Conservation (phyloP, 2,329 filamentous ascomycete species). For the Blastomyces percursus region DNA sequence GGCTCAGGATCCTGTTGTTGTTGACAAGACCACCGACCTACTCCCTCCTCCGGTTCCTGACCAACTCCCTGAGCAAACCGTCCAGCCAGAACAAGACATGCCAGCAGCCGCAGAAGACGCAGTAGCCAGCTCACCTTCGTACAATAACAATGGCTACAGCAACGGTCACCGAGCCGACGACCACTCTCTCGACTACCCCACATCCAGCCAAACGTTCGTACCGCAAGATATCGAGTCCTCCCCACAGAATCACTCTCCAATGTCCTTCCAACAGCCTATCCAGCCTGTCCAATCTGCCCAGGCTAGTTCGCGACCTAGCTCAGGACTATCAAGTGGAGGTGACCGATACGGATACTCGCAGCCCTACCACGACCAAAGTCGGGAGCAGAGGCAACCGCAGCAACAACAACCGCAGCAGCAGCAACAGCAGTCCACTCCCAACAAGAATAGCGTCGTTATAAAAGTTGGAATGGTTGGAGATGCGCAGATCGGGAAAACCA, state of each 20-base stretch:
- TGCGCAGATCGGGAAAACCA: conserved; percentile 98
- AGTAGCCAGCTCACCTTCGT: conserved; percentile 14
- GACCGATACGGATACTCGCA: conserved; percentile 40
- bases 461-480: conserved; percentile 99
- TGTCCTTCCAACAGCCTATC: conserved; percentile 28
- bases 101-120: conserved; percentile 30
- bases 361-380: conserved; percentile 39
- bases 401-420: conserved; percentile 34
- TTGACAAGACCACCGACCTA: background rate
- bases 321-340: conserved; percentile 37
- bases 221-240: conserved; percentile 39
- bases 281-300: conserved; percentile 25
- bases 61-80: conserved; percentile 14
- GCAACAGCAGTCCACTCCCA: conserved; percentile 27
- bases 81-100: conserved; percentile 20
- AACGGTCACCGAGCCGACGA: conserved; percentile 42
- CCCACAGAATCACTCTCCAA: conserved; percentile 33
- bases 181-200: conserved; percentile 35
- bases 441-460: conserved; percentile 69
- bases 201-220: conserved; percentile 33
- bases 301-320: conserved; percentile 38
- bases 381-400: conserved; percentile 25
- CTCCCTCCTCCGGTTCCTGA: conserved; percentile 9
- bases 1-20: background rate
- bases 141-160: conserved; percentile 29